Evolutionary conservation across 2,329 filamentous ascomycete genomes (phyloP).

Genomic region (Talaromyces marneffei): DNA sequence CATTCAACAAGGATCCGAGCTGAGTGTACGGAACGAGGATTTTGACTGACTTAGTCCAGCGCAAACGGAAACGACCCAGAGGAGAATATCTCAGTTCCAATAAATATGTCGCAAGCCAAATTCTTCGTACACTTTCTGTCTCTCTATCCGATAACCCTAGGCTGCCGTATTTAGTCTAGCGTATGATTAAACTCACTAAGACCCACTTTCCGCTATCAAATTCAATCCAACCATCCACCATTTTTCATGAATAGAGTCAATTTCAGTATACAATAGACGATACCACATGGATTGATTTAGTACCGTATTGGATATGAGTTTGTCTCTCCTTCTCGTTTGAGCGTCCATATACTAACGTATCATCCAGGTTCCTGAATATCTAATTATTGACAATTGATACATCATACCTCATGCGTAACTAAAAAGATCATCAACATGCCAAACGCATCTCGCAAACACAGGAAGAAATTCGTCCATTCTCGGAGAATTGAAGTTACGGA

Average conservation of each 20-base stretch:
- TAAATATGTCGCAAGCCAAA: not conserved
- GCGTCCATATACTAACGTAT: not conserved
- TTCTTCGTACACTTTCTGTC: not conserved
- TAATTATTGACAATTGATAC: not conserved
- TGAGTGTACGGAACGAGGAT: not conserved
- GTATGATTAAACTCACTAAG: not conserved
- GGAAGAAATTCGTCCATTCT: slow-evolving; percentile 15
- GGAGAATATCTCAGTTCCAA: not conserved
- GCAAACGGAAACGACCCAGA: not conserved
- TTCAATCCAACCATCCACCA: not conserved
- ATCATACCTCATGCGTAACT: not conserved
- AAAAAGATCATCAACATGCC: slow-evolving; percentile 24
- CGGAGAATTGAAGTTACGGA: slow-evolving; percentile 37
- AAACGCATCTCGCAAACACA: slow-evolving; percentile 29
- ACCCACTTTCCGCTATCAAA: not conserved
- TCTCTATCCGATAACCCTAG: not conserved
- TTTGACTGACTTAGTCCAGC: not conserved
- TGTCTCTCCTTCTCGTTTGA: not conserved
- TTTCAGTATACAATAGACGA: not conserved
- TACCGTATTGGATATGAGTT: not conserved
- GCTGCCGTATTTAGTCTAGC: not conserved
- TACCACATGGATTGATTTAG: not conserved
- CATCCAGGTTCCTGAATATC: not conserved
- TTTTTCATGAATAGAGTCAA: not conserved
- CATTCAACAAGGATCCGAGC: not conserved